Percentiles rank a stretch among this genome's conserved stretches.
Conservation (phyloP, 2,329 filamentous ascomycete species). For the Phaeophleospora eucalypticola region DNA sequence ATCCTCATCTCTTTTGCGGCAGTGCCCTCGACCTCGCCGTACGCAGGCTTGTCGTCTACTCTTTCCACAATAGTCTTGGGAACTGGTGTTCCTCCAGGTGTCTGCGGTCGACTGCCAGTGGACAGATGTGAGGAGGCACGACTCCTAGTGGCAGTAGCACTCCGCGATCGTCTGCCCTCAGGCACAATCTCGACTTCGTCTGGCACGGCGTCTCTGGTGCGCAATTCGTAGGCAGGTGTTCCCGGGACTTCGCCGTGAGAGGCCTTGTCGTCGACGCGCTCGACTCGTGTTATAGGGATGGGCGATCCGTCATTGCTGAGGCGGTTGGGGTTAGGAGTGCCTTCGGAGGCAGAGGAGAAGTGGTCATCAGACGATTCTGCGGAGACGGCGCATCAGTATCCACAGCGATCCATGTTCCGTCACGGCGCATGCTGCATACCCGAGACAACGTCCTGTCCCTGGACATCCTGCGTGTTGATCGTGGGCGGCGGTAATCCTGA, state of each 20-base stretch:
- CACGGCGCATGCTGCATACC: conserved; percentile 14
- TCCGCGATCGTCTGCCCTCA: conserved; percentile 39
- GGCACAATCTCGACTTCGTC: conserved; percentile 60
- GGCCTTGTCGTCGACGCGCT: conserved; percentile 57
- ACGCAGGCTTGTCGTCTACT: conserved; percentile 53
- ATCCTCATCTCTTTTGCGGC: conserved; percentile 53
- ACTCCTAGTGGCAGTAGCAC: conserved; percentile 34
- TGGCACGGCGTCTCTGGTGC: conserved; percentile 57
- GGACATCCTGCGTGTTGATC: conserved; percentile 28
- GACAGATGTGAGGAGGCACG: conserved; percentile 35
- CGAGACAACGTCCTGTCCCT: conserved; percentile 18
- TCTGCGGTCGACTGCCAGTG: conserved; percentile 43
- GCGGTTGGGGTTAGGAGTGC: conserved; percentile 35
- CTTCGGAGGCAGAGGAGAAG: conserved; percentile 64
- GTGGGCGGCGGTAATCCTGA: conserved; percentile 28
- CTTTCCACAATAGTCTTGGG: conserved; percentile 60
- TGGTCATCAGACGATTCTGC: conserved; percentile 47
- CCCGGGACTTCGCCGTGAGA: conserved; percentile 60
- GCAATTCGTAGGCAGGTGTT: conserved; percentile 56
- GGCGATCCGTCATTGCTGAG: conserved; percentile 42
- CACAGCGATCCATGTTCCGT: conserved; percentile 19
- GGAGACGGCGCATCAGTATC: conserved; percentile 4
- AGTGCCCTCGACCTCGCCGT: conserved; percentile 61
- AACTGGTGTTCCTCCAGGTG: conserved; percentile 51
- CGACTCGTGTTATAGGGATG: conserved; percentile 59